These are phyloP conservation scores for Botrytis squamosa DNA, from an alignment of 2,329 filamentous ascomycete species.

Conservation along the genomic window DNA sequence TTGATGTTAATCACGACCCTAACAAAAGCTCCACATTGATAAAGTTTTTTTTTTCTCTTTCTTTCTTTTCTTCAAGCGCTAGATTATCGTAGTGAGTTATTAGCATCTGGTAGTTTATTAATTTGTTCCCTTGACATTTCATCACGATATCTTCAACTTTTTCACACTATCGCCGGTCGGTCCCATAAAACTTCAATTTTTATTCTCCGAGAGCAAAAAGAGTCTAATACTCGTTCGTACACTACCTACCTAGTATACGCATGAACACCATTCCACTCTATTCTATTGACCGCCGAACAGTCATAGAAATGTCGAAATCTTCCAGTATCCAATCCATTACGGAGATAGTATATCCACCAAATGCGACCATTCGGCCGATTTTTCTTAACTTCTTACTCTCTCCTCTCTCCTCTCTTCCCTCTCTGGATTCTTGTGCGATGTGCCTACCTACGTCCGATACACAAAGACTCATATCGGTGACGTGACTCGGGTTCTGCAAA, in stretches of 20 bases:
- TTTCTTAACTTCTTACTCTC: neutral
- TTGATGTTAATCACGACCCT: conserved; percentile 2
- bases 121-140: neutral
- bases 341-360: neutral
- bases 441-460: neutral
- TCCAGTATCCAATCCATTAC: neutral
- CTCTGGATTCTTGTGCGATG: neutral
- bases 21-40: neutral
- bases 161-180: neutral
- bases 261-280: neutral
- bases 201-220: neutral
- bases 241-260: neutral
- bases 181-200: neutral
- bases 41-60: neutral
- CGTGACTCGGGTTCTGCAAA: neutral
- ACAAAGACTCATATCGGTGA: neutral
- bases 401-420: neutral
- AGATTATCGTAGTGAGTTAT: neutral
- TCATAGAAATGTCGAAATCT: conserved; percentile 4
- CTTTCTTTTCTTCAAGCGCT: neutral
- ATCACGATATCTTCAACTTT: neutral
- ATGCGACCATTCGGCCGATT: conserved; percentile 9
- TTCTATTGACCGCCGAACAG: neutral
- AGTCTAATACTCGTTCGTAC: neutral
- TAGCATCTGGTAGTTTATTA: neutral